A percentile compares a stretch with the other conserved stretches of the same genome.
Evolutionary conservation across 768 basidiomycete species (phyloP).

Genomic region (Termitomyces sp.): DNA sequence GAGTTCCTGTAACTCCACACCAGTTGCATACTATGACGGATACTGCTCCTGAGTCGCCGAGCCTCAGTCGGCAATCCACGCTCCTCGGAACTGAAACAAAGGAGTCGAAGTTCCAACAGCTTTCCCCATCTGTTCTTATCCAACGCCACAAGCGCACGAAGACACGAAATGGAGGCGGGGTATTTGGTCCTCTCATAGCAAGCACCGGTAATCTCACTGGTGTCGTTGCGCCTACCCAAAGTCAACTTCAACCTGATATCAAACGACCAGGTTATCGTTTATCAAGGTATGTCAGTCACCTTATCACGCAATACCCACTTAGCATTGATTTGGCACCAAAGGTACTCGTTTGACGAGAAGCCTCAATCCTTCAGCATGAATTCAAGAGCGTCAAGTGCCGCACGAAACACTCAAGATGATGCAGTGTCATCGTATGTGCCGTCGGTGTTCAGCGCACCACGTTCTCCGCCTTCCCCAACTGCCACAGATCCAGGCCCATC

Average conservation of each 20-base stretch:
- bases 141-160: conserved; percentile 16
- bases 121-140: conserved; percentile 1
- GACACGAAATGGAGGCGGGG: conserved; percentile 51
- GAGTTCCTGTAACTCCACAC: neutral
- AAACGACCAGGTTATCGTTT: conserved; percentile 62
- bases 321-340: neutral
- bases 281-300: conserved; percentile 44
- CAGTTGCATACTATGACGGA: neutral
- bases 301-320: neutral
- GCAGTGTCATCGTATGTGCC: conserved; percentile 1
- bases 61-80: conserved; percentile 1
- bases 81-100: neutral
- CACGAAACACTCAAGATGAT: conserved; percentile 1
- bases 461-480: conserved; percentile 10
- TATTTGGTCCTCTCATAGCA: conserved; percentile 67
- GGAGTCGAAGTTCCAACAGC: neutral
- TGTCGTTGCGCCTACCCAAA: conserved; percentile 47
- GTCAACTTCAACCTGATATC: conserved; percentile 48
- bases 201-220: conserved; percentile 63
- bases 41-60: neutral
- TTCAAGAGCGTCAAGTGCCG: neutral
- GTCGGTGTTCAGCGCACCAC: neutral
- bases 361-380: neutral
- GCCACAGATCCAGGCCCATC: conserved; percentile 5
- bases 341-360: conserved; percentile 21